Evolutionary conservation across 1,284 basidiomycete species (phyloP), one percentile per base, ranked within the genome.

Genomic region (Hemileia vastatrix): DNA sequence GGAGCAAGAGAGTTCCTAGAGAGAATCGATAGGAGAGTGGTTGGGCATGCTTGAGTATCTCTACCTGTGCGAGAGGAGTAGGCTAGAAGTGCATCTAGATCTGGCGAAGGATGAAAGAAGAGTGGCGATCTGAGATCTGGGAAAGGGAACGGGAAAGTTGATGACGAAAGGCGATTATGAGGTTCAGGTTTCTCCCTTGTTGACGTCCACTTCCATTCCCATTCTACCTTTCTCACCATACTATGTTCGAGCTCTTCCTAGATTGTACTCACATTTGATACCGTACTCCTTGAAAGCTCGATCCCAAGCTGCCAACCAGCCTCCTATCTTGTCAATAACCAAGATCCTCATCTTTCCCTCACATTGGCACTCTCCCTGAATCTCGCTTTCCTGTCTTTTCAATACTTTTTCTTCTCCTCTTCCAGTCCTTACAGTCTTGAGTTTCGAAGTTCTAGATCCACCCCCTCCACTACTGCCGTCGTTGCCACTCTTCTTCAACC

Each of bases 41-140:
- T n/a, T n/a, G n/a, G n/a, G n/a, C n/a, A n/a, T n/a, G n/a, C n/a
- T n/a, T n/a, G n/a, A n/a, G n/a, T n/a, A n/a, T n/a, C n/a, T n/a
- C n/a, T n/a, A n/a, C 66, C 64, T 1, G 55, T 65, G 13, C 66
- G 63, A 19, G 71, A 67, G 3, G 76, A 70, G 49, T 66, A 76
- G 6, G 71, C 71, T 2, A 77, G 67, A 9, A 77, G 66, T 2
- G 70, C 68, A 49, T 77, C 75, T 18, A 71, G 69, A 44, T 77
- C 76, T 4, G 73, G 67, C 0, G 77, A 75, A 32, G 69, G 66
- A 0, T 65, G 65, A 57, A 77, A 76, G 52, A 77, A 77, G 60
- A 77, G 72, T 71, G 77, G 72, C 2, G 77, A n/a, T n/a, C n/a
- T n/a, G n/a, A n/a, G n/a, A n/a, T n/a, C n/a, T n/a, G n/a, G n/a